These are phyloP conservation scores for Epicoccum sorghinum DNA, from an alignment of 2,329 filamentous ascomycete species.

Conservation along the genomic window DNA sequence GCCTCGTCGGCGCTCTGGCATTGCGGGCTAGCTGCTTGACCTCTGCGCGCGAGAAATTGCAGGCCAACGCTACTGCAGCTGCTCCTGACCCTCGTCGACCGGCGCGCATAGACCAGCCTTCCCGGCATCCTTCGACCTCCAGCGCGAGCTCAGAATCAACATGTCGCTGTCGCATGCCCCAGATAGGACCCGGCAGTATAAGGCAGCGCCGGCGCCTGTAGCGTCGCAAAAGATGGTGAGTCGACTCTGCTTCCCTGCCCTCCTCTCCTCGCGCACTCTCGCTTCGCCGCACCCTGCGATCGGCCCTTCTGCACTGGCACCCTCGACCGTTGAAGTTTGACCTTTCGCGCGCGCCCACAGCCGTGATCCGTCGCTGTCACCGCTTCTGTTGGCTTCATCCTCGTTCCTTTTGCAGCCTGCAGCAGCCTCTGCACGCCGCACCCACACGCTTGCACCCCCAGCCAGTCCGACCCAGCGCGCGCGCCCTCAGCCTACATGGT, in stretches of 20 bases:
- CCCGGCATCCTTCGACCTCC: conserved; percentile 42
- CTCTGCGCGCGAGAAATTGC: conserved; percentile 42
- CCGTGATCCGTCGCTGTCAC: conserved; percentile 34
- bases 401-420: conserved; percentile 47
- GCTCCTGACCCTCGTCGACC: conserved; percentile 38
- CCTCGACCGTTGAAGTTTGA: conserved; percentile 43
- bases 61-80: conserved; percentile 47
- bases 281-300: conserved; percentile 27
- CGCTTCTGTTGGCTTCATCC: conserved; percentile 39
- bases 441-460: conserved; percentile 28
- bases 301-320: conserved; percentile 19
- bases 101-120: conserved; percentile 39
- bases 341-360: conserved; percentile 23
- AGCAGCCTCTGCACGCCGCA: conserved; percentile 48
- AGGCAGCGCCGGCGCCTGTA: conserved; percentile 53
- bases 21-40: conserved; percentile 11
- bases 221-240: conserved; percentile 52
- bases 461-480: conserved; percentile 39
- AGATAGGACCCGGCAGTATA: conserved; percentile 52
- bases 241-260: conserved; percentile 47
- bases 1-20: conserved; percentile 33
- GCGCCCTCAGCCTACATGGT: conserved; percentile 50
- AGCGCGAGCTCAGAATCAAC: conserved; percentile 48
- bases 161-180: conserved; percentile 49
- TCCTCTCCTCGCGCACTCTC: conserved; percentile 27